Conservation (phyloP, 352 stramenopile genomes). For the Phytophthora pisi region DNA sequence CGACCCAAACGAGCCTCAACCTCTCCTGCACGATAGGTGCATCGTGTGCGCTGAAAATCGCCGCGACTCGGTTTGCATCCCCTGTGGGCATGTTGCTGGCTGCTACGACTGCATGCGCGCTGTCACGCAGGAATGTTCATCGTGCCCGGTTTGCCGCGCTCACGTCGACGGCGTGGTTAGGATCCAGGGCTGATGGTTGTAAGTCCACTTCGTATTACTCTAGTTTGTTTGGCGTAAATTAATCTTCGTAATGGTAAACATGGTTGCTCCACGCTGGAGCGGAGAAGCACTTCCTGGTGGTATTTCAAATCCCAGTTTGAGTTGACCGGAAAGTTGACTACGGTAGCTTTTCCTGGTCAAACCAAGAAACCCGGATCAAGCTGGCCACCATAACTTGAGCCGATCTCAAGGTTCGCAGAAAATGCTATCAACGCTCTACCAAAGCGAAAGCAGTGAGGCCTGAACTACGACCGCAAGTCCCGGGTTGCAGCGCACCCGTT, state of each 20-base stretch:
- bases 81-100: constrained; percentile 64
- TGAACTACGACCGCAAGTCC: background rate
- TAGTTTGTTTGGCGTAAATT: background rate
- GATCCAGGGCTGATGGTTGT: constrained; percentile 40
- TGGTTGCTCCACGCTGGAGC: background rate
- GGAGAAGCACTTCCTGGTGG: no score
- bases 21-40: constrained; percentile 34
- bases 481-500: background rate
- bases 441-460: no score
- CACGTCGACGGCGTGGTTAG: constrained; percentile 49
- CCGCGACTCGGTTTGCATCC: constrained; percentile 62
- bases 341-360: no score
- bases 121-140: constrained; percentile 33
- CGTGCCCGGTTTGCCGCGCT: constrained; percentile 60
- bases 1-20: constrained; percentile 28
- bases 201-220: background rate
- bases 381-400: no score
- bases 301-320: no score
- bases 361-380: no score
- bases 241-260: background rate
- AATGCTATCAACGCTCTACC: no score
- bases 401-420: no score
- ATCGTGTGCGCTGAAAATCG: constrained; percentile 58
- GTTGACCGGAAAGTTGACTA: no score
- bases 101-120: constrained; percentile 53